Evolutionary conservation across 179 eudicot genomes (phyloP), one percentile per base, ranked within the genome.

Genomic region (Dionaea muscipula): DNA sequence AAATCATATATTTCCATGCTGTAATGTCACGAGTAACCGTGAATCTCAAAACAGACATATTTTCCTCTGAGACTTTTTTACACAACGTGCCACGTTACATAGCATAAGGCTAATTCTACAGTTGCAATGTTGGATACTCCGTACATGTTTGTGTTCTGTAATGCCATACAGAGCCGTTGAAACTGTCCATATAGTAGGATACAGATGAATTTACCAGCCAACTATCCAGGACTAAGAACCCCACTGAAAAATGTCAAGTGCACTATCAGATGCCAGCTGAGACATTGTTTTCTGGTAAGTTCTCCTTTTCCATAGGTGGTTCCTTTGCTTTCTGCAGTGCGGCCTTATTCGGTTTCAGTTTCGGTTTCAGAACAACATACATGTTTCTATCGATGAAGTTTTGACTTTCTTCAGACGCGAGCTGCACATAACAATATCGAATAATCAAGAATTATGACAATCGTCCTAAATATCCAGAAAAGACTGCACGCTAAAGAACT

Each of bases 341-440:
- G 8, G 68, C 78, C 71, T 84, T 87, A 66, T 86, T 91, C 10
- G 35, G 8, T 31, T 13, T n/a, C n/a, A n/a, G n/a, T n/a, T n/a
- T n/a, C n/a, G 98, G 98, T 50, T 70, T 58, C 74, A 85, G 62
- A 50, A 88, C 67, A 55, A 82, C 64, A 37, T 47, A 80, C 51
- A 85, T 74, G 55, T 68, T 72, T 62, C 83, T 71, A 31, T 78
- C 94, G 0, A 70, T 68, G 51, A 88, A 91, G 70, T 67, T 82
- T 57, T 87, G 78, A 67, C 72, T 66, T 62, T 91, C 98, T 72
- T 82, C 85, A 0, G 64, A 46, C 26, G 84, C 95, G 67, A 91
- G 74, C 95, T 90, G 78, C 74, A 68, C 59, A 63, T 52, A 19
- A 47, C 15, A 10, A 22, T 15, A 47, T 13, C 31, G 3, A 11